Conservation (phyloP, 768 basidiomycete species). For the Leccinum longicurvipes region DNA sequence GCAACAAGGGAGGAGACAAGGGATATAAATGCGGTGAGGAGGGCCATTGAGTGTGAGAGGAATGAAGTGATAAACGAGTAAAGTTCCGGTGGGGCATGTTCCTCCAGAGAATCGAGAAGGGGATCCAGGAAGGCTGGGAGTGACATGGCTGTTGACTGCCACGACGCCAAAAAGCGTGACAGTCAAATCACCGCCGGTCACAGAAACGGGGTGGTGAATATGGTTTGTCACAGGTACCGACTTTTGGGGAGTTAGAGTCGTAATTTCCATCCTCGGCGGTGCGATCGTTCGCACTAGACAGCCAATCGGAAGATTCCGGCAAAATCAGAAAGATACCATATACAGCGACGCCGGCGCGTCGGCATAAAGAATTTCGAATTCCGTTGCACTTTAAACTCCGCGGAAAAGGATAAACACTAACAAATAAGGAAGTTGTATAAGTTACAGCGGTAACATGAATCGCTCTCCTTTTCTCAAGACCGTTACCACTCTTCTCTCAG, state of each 20-base stretch:
- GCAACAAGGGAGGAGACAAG: constrained; percentile 48
- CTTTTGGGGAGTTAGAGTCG: constrained; percentile 1
- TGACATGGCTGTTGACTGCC: constrained; percentile 21
- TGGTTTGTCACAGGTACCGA: constrained; percentile 14
- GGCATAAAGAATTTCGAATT: constrained; percentile 19
- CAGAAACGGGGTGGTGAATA: constrained; percentile 5
- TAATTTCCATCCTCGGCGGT: constrained; percentile 9
- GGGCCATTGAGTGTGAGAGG: constrained; percentile 50
- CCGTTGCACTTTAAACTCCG: constrained; percentile 20
- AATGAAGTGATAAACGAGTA: constrained; percentile 50
- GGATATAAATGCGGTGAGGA: constrained; percentile 46
- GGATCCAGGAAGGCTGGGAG: constrained; percentile 53
- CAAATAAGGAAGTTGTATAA: constrained; percentile 30
- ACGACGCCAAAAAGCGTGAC: constrained; percentile 23
- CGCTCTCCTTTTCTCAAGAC: constrained; percentile 26
- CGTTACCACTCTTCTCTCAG: constrained; percentile 8
- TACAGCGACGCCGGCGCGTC: constrained; percentile 8
- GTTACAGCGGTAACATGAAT: constrained; percentile 25
- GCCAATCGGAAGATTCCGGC: constrained; percentile 31
- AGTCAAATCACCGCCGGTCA: constrained; percentile 11
- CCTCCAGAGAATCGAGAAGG: constrained; percentile 51
- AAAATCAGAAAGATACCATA: neutral
- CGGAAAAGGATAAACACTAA: constrained; percentile 23
- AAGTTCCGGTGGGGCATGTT: constrained; percentile 52
- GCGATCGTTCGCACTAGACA: neutral